Conservation (phyloP, 768 basidiomycete species). For the Ramaria rubella region DNA sequence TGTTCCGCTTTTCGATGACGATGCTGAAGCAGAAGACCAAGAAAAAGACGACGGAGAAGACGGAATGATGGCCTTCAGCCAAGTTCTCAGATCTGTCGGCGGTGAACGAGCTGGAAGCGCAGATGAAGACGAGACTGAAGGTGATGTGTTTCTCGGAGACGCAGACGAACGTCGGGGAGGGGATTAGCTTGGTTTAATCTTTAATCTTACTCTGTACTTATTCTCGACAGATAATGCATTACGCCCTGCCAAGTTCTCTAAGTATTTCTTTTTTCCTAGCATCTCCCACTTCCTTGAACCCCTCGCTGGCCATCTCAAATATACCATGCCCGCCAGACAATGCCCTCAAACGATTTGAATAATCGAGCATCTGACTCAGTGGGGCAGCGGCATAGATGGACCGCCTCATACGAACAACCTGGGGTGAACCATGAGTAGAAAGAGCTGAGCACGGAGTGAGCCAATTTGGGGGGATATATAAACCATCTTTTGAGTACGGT, state of each 20-base stretch:
- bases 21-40: conserved; percentile 24
- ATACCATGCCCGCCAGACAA: conserved; percentile 75
- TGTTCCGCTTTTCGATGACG: conserved; percentile 40
- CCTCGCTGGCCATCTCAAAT: conserved; percentile 76
- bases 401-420: conserved; percentile 44
- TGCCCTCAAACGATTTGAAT: conserved; percentile 69
- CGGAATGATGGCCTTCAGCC: conserved; percentile 71
- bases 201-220: neutral
- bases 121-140: conserved; percentile 74
- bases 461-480: conserved; percentile 71
- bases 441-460: conserved; percentile 62
- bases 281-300: conserved; percentile 63
- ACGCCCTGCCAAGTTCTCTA: conserved; percentile 71
- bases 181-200: conserved; percentile 2
- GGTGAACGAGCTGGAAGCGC: conserved; percentile 54
- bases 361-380: conserved; percentile 77
- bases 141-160: conserved; percentile 69
- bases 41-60: conserved; percentile 34
- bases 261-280: conserved; percentile 64
- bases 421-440: conserved; percentile 23
- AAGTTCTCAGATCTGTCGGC: conserved; percentile 53
- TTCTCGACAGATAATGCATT: too few relatives aligned
- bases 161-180: conserved; percentile 72
- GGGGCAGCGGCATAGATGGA: conserved; percentile 69
- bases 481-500: conserved; percentile 50